Conservation (phyloP, 1,284 basidiomycete species). For the Ceratobasidium sp. region DNA sequence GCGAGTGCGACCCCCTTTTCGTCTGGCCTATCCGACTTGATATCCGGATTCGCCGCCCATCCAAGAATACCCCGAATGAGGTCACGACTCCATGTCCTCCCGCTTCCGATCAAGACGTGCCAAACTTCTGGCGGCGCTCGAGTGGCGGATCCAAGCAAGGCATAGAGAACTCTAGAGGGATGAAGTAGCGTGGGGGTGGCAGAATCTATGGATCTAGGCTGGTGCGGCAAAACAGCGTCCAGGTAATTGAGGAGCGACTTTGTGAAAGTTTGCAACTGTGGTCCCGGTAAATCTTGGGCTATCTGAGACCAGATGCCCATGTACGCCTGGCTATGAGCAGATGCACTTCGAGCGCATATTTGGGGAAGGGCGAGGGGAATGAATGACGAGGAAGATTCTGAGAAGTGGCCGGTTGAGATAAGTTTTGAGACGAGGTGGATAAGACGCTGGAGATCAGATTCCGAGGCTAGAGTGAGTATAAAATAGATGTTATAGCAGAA, state of each 20-base stretch:
- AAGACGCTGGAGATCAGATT: constrained; percentile 53
- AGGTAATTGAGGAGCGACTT: constrained; percentile 70
- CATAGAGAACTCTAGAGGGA: constrained; percentile 62
- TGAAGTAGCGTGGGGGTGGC: constrained; percentile 59
- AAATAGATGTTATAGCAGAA: background rate
- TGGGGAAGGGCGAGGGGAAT: constrained; percentile 74
- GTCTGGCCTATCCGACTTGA: constrained; percentile 53
- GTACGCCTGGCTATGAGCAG: constrained; percentile 61
- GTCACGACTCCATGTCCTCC: constrained; percentile 64
- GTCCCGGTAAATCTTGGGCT: constrained; percentile 62
- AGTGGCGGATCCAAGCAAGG: constrained; percentile 63
- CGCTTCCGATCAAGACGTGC: constrained; percentile 62
- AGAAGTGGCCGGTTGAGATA: constrained; percentile 72
- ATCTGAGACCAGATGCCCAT: constrained; percentile 65
- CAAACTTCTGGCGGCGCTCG: constrained; percentile 61
- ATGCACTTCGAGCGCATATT: constrained; percentile 45
- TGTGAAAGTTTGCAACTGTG: constrained; percentile 65
- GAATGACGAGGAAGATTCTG: constrained; percentile 59
- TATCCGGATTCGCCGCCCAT: constrained; percentile 64
- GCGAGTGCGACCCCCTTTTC: constrained; percentile 57
- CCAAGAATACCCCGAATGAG: constrained; percentile 71
- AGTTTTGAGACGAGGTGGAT: constrained; percentile 58
- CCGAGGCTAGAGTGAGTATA: constrained; percentile 51
- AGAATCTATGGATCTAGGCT: constrained; percentile 52
- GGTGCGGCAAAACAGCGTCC: constrained; percentile 57